Evolutionary conservation across 2,329 filamentous ascomycete species (phyloP).

Genomic region (Botrytis paeoniae): DNA sequence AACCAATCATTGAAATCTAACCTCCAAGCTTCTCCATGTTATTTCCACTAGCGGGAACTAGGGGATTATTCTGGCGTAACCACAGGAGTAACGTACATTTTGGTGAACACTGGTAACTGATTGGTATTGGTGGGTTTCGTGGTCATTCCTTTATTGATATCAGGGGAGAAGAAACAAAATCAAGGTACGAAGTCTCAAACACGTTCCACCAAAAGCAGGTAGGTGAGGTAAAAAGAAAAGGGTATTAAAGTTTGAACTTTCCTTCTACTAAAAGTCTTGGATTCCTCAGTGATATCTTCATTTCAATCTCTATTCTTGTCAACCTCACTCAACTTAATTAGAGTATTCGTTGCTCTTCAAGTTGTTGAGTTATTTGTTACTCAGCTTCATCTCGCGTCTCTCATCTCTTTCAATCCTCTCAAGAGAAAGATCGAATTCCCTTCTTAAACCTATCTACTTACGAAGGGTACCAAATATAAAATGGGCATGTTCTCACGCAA

Average conservation of each 20-base stretch:
- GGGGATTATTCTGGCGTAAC: background rate
- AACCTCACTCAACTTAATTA: background rate
- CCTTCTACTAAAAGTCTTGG: background rate
- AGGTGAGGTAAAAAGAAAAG: background rate
- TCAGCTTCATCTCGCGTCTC: background rate
- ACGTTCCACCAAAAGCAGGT: background rate
- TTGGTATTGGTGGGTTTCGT: background rate
- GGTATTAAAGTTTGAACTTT: constrained; percentile 4
- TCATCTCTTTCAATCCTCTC: too few species aligned
- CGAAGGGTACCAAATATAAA: background rate
- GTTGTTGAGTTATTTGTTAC: background rate
- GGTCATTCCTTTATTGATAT: background rate
- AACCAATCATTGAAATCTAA: too few species aligned
- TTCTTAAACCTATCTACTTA: background rate
- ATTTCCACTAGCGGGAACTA: background rate
- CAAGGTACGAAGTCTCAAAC: background rate
- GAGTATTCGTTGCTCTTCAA: background rate
- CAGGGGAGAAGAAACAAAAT: background rate
- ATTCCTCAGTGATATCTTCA: background rate
- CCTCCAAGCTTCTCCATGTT: background rate
- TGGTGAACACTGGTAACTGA: background rate
- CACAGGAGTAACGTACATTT: background rate
- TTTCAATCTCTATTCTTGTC: background rate
- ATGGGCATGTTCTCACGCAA: constrained; percentile 18
- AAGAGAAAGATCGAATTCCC: background rate